phyloP scores from a whole-genome alignment of 805 yeast genomes.

The Torulaspora franciscae region DNA sequence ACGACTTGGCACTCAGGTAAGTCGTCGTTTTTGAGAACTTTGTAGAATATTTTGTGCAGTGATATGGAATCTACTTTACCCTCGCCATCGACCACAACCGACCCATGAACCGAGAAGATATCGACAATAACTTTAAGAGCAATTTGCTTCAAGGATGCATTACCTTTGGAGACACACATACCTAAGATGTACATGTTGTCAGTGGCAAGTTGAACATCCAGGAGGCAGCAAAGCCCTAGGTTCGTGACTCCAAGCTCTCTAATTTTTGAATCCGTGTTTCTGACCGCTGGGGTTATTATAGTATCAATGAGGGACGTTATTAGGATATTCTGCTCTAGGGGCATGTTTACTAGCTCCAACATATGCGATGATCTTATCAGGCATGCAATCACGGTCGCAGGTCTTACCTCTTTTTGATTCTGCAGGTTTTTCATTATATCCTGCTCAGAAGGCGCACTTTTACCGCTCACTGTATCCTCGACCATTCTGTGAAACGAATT shows the following conservation, averaged over 20 bases:
- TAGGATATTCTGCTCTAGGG: constrained; percentile 59
- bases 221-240: constrained; percentile 71
- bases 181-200: constrained; percentile 63
- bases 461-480: constrained; percentile 35
- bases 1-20: constrained; percentile 67
- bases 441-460: constrained; percentile 16
- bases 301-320: constrained; percentile 66
- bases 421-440: constrained; percentile 19
- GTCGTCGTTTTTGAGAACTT: constrained; percentile 52
- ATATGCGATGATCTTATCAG: constrained; percentile 63
- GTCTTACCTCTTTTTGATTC: constrained; percentile 35
- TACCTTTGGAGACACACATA: constrained; percentile 62
- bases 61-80: constrained; percentile 62
- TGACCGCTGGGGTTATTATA: constrained; percentile 74
- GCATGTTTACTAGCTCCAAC: constrained; percentile 60
- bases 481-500: constrained; percentile 47
- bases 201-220: constrained; percentile 62
- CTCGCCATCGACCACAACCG: constrained; percentile 56
- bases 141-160: constrained; percentile 54
- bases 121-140: constrained; percentile 73
- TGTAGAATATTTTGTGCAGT: constrained; percentile 64
- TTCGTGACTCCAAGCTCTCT: constrained; percentile 66
- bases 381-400: constrained; percentile 54
- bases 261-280: constrained; percentile 49
- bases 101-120: constrained; percentile 72